Evolutionary conservation across 305 asterid species (phyloP), one percentile per base, ranked within the genome.

Genomic region (Caryopteris hybrid): DNA sequence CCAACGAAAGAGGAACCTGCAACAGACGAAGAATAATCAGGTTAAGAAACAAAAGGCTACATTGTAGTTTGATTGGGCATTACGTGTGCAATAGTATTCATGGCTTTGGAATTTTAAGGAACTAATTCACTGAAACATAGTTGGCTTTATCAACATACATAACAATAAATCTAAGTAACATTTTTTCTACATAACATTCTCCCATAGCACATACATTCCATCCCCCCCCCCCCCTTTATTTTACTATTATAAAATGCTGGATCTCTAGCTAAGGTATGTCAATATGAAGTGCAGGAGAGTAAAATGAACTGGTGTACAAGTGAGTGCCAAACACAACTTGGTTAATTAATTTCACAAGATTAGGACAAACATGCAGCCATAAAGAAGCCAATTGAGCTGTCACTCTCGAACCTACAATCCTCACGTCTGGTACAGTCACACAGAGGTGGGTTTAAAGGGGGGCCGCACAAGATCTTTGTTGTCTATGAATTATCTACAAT

Each of bases 1-100:
- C 85, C 79, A 94, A 54, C 11, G 95, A 72, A 74, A 94, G 80
- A 70, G 97, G 96, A 83, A 91, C 96, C 99, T 94, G 79, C 77
- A 78, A 69, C 14, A 61, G 60, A 53, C 36, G 66, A 71, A 66
- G 46, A 78, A 62, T 23, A 51, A 74, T 56, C 68, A 74, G 58
- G 61, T 66, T 31, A 67, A 68, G 63, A 21, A 54, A 42, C 23
- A 18, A 38, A 20, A 18, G 17, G 50, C 64, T 50, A 16, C 57
- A 55, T 56, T 42, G 50, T 69, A 48, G 41, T 52, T 60, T 31
- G 51, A n/a, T 42, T 68, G 33, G 41, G 55, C 53, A 66, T 47
- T 25, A 53, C 56, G 41, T 50, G 51, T 34, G 66, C 64, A 21
- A 64, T 36, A 17, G 43, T 12, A 34, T 57, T 21, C 61, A 55